Percentiles rank a stretch among this genome's conserved stretches.
Evolutionary conservation across 352 stramenopile species (phyloP).

Genomic region (Phytophthora multivora): DNA sequence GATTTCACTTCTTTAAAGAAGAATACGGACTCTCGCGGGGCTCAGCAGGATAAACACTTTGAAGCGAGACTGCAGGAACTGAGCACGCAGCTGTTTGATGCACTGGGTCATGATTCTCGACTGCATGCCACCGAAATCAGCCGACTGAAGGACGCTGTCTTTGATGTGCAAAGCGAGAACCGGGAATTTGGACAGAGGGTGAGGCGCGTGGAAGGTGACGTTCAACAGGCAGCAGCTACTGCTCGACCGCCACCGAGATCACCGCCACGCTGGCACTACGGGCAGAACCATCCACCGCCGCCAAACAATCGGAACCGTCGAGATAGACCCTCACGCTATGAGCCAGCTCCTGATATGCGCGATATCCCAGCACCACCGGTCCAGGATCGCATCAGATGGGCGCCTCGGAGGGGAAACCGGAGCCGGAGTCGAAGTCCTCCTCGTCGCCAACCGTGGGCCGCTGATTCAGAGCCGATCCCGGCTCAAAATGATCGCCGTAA

Average conservation of each 20-base stretch:
- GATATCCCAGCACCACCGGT: slow-evolving; percentile 5
- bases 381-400: slow-evolving; percentile 27
- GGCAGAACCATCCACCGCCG: slow-evolving; percentile 1
- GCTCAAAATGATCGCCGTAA: slow-evolving; percentile 7
- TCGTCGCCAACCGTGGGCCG: slow-evolving; percentile 3
- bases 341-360: slow-evolving; percentile 17
- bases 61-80: slow-evolving; percentile 37
- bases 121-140: slow-evolving; percentile 50
- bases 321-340: slow-evolving; percentile 33
- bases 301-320: slow-evolving; percentile 8
- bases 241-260: slow-evolving; percentile 7
- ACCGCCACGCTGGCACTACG: slow-evolving; percentile 6
- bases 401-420: slow-evolving; percentile 5
- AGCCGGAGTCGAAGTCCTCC: slow-evolving; percentile 41
- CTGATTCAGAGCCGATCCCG: slow-evolving; percentile 4
- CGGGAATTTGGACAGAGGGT: slow-evolving; percentile 35
- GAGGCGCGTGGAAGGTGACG: slow-evolving; percentile 32
- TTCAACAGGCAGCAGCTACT: slow-evolving; percentile 16
- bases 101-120: slow-evolving; percentile 45
- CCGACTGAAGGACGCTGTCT: slow-evolving; percentile 53
- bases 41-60: slow-evolving; percentile 37
- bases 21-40: slow-evolving; percentile 20
- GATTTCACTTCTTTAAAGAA: slow-evolving; percentile 43
- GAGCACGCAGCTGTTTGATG: slow-evolving; percentile 45
- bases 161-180: slow-evolving; percentile 46